Base-by-base conservation (phyloP, 192 early-diverging fungal genomes). In the Backusella macrospora region DNA sequence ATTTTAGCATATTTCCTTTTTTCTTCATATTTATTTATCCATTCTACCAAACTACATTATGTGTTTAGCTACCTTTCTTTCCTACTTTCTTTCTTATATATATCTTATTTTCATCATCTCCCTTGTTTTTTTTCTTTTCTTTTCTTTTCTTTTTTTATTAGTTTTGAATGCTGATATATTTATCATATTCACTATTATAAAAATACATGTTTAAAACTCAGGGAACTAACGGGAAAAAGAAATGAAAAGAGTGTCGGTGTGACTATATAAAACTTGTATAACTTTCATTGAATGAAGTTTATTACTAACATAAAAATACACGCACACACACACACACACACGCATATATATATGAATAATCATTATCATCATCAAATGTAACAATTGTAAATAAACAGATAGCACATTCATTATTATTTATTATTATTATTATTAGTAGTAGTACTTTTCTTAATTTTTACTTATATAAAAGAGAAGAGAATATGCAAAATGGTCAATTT, bases 171-270 rank as follows among this genome's bases (percentile, higher is more conserved):
- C 23, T 55, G 12, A 12, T 23, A 55, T 55, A 26, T 55, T 49
- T 49, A 49, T 49, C 48, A 18, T 49, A 43, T 43, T 43, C 10
- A 49, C n/a, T 59, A 59, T 59, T 59, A 59, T 59, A 59, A 26
- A 59, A 26, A 26, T 59, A 23, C 12, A 59, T 26, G 26, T 59
- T 59, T 59, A 59, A 59, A 59, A 55, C 21, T 59, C 4, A 59
- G 12, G 52, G 10, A 21, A 23, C 21, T 26, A 12, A 13, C 26
- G 52, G 10, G 21, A 34, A 34, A 34, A 34, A 34, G 29, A 34
- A 34, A 34, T 34, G 29, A 2, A 34, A 34, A 34, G 29, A 34
- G 2, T 34, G 29, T 0, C 0, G 29, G 29, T 34, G 29, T 34
- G 29, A 34, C 29, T 34, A 34, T 34, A 34, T 34, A 34, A 34